A percentile compares a stretch with the other conserved stretches of the same genome.
Conservation (phyloP, 2,329 filamentous ascomycete genomes). For the Zalaria sp. region DNA sequence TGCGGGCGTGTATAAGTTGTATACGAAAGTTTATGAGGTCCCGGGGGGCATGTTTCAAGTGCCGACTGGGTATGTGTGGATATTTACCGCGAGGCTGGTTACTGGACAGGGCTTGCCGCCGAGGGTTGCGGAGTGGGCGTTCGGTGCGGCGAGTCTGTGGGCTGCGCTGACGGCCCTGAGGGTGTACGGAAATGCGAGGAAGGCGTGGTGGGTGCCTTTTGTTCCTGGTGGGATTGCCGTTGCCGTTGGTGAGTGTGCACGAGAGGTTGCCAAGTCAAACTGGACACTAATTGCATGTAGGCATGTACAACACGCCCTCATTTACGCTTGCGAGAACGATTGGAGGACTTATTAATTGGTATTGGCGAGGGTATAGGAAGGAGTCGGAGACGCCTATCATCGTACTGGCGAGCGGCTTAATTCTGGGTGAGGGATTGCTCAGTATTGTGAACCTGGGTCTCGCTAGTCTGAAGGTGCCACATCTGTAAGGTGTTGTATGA, state of each 20-base stretch:
- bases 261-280: neutral
- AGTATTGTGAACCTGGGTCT: constrained; percentile 82
- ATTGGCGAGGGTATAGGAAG: constrained; percentile 49
- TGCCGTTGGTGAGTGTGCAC: constrained; percentile 54
- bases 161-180: constrained; percentile 55
- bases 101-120: constrained; percentile 77
- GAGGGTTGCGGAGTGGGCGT: constrained; percentile 70
- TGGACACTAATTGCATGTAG: constrained; percentile 23
- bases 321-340: constrained; percentile 83
- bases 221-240: constrained; percentile 92
- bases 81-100: constrained; percentile 87
- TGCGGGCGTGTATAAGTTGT: constrained; percentile 79
- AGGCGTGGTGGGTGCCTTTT: constrained; percentile 51
- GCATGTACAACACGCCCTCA: constrained; percentile 95
- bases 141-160: constrained; percentile 62
- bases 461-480: constrained; percentile 62
- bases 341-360: constrained; percentile 65
- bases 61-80: constrained; percentile 91
- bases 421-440: constrained; percentile 80
- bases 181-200: constrained; percentile 35
- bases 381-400: constrained; percentile 63
- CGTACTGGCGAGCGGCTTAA: constrained; percentile 79
- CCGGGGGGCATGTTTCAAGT: constrained; percentile 86
- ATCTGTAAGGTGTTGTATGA: constrained; percentile 31
- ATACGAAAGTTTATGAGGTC: constrained; percentile 78